phyloP scores from a whole-genome alignment of 192 early-diverging fungal species.

The Thamnidium elegans region DNA sequence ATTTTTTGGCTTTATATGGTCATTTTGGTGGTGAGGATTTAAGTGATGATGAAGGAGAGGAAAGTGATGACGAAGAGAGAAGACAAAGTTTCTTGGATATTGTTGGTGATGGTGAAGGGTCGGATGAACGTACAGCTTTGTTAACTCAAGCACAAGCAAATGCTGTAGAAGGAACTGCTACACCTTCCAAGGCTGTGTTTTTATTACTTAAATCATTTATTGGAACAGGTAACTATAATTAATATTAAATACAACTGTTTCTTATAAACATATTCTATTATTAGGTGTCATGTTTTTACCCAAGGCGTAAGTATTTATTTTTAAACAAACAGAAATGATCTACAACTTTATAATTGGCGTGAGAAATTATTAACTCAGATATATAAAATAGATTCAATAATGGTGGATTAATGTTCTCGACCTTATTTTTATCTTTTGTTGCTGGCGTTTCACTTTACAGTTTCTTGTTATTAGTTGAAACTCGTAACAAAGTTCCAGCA shows the following conservation, averaged over 20 bases:
- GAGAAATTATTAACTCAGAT: constrained; percentile 1
- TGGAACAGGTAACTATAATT: constrained; percentile 25
- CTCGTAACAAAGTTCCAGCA: constrained; percentile 58
- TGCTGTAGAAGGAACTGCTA: constrained; percentile 47
- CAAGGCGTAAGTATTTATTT: constrained; percentile 19
- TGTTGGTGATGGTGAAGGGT: not conserved
- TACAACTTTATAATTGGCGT: not conserved
- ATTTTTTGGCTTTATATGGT: constrained; percentile 89
- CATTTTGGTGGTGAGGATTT: constrained; percentile 93
- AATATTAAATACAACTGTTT: not conserved
- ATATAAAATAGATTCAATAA: constrained; percentile 49
- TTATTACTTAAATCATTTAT: constrained; percentile 78
- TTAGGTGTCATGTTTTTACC: constrained; percentile 39
- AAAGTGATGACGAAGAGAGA: constrained; percentile 1
- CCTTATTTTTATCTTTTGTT: constrained; percentile 42
- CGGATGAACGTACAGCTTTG: constrained; percentile 25
- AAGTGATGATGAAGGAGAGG: constrained; percentile 43
- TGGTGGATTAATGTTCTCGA: constrained; percentile 66
- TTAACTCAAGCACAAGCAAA: constrained; percentile 9
- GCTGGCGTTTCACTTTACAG: constrained; percentile 60
- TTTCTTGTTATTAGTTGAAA: constrained; percentile 68
- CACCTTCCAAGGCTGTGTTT: constrained; percentile 71
- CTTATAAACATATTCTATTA: not conserved
- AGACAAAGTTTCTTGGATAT: not conserved
- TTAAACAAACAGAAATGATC: no score